Evolutionary conservation across 2,329 filamentous ascomycete species (phyloP).

Genomic region (Fusarium sp.): DNA sequence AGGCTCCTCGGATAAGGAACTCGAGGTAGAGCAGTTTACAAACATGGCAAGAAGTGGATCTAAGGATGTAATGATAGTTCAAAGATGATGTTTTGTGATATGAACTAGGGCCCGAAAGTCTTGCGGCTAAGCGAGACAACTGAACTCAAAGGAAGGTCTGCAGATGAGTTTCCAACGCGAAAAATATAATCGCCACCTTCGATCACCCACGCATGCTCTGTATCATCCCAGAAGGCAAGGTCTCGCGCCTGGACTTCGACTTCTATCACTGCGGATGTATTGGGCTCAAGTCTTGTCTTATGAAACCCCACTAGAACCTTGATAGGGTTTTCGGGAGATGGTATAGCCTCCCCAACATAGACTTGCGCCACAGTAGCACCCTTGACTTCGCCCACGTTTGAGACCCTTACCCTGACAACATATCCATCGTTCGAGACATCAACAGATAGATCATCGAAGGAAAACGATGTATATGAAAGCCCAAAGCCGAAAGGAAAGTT

Average conservation of each 20-base stretch:
- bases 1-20: too few species aligned
- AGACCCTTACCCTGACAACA: conserved; percentile 65
- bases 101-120: too few species aligned
- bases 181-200: conserved; percentile 49
- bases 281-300: conserved; percentile 62
- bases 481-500: conserved; percentile 77
- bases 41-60: too few species aligned
- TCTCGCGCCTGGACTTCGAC: conserved; percentile 38
- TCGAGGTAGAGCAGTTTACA: too few species aligned
- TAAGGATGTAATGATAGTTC: too few species aligned
- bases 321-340: conserved; percentile 32
- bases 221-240: conserved; percentile 44
- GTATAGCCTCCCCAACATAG: conserved; percentile 56
- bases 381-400: conserved; percentile 68
- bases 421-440: conserved; percentile 52
- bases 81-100: too few species aligned
- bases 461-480: conserved; percentile 40
- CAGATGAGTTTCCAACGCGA: conserved; percentile 20
- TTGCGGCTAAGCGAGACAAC: too few species aligned
- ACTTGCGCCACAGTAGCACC: conserved; percentile 71
- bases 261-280: conserved; percentile 41
- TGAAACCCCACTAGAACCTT: conserved; percentile 79
- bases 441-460: conserved; percentile 76
- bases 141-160: too few species aligned
- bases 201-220: conserved; percentile 44